Evolutionary conservation across 1,284 basidiomycete species (phyloP), one percentile per base, ranked within the genome.

Genomic region (Sanghuangporus baumii): DNA sequence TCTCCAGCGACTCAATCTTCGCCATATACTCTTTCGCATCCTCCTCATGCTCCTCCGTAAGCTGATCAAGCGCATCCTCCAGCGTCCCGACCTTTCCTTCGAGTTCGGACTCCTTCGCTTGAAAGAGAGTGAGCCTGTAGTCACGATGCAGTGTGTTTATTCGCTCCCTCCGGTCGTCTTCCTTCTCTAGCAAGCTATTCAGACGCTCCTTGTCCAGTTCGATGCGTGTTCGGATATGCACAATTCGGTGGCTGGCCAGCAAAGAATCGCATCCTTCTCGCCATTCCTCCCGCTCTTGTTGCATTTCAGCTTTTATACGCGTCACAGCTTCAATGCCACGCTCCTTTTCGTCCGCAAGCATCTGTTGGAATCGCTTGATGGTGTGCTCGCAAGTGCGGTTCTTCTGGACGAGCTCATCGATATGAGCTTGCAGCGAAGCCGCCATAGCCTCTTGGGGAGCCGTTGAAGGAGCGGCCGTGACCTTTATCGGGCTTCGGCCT

Each of bases 351-450:
- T 71, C 68, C 6, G 72, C 71, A 40, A 83, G 66, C 55, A 82
- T 77, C 20, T 80, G 79, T 6, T 73, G 68, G n/a, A 85, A 75
- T 54, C 78, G 81, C 67, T 80, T 79, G 69, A 80, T 79, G 1
- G 78, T 80, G 64, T 85, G 79, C 64, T 88, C 86, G 59, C 87
- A 78, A 0, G 80, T 81, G 36, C 82, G 81, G 70, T 83, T 87
- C 65, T 82, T 78, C 66, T 85, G 79, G 2, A 88, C 84, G 57
- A 89, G 80, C 55, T 89, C 86, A 59, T 84, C 79, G 60, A 89
- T 87, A 68, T 88, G 87, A 5, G 78, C 73, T 62, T 84, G 84
- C 69, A 86, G 81, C 9, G 84, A 81, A 26, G 75, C 71, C 62
- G 76, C 74, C 78, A 81, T 78, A 26, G 84, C 76, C 64, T 86